Evolutionary conservation across 1,284 basidiomycete species (phyloP), one percentile per base, ranked within the genome.

Genomic region (Ganoderma resinaceum): DNA sequence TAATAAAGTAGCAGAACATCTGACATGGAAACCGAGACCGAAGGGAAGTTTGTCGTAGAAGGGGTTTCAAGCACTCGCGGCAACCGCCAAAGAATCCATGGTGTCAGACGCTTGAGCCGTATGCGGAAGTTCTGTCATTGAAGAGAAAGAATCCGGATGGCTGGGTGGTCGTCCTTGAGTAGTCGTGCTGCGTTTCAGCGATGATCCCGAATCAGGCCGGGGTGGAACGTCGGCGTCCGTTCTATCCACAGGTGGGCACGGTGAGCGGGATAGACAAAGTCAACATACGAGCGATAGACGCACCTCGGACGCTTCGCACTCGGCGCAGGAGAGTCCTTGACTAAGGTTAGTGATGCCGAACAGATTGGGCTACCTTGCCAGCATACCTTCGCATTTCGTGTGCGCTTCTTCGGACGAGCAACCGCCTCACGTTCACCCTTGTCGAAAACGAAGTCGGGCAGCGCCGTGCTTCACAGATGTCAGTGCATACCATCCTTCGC

Each of bases 381-480:
- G 66, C 69, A 69, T 66, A 64, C 71, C 71, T 72, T 72, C 14
- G 38, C 14, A 61, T 63, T 52, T 58, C 69, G 63, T 12, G 42
- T 62, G 16, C 71, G 71, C 53, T 72, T 72, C 66, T 70, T 72
- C 42, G 67, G 52, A 18, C 66, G 60, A 18, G 60, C 23, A 2
- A 43, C 66, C 18, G 65, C 69, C 31, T 72, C 71, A 26, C 91
- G 90, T 80, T 92, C 92, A 64, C 92, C 93, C 62, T 87, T 86
- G 63, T 94, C 95, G 75, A 95, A 95, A 33, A 95, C 92, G 72
- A 92, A 89, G 73, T 95, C 93, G 20, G 95, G 95, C 63, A 96
- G 83, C 16, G 85, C 83, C 62, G 91, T 84, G 75, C 94, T 95
- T 70, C 46, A 71, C 3, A 57, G 38, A 26, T 49, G 63, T 67